These are phyloP conservation scores for Salix arbutifolia DNA, from an alignment of 345 rosid genomes.

Conservation along the genomic window DNA sequence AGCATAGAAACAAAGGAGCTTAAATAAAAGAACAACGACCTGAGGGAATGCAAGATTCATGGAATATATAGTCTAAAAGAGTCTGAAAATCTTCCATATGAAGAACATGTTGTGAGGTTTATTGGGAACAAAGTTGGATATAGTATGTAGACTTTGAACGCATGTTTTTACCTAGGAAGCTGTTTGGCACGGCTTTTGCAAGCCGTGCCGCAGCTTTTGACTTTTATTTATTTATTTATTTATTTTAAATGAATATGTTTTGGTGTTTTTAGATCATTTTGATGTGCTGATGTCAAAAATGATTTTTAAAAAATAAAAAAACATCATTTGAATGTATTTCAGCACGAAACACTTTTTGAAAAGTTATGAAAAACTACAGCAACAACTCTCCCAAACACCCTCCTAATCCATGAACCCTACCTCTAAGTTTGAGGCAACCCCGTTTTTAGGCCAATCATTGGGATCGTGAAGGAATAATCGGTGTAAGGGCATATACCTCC, in stretches of 20 bases:
- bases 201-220: too few species aligned
- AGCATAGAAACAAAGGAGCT: conserved; percentile 4
- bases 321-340: too few species aligned
- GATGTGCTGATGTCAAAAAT: too few species aligned
- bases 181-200: too few species aligned
- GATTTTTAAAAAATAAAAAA: too few species aligned
- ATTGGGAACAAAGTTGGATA: conserved; percentile 30
- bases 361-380: too few species aligned
- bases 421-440: conserved; percentile 13
- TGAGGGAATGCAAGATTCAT: conserved; percentile 19
- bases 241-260: too few species aligned
- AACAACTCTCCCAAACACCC: too few species aligned
- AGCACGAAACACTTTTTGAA: too few species aligned
- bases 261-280: too few species aligned
- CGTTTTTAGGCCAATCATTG: conserved; percentile 39
- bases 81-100: conserved; percentile 16
- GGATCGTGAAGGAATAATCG: conserved; percentile 35
- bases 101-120: conserved; percentile 33
- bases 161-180: conserved; percentile 30
- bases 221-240: too few species aligned
- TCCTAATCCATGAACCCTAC: conserved; percentile 29
- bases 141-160: neutral
- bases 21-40: neutral
- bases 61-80: conserved; percentile 18
- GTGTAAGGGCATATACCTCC: conserved; percentile 27